Evolutionary conservation across 2,329 filamentous ascomycete species (phyloP).

Genomic region (Fusarium sp.): DNA sequence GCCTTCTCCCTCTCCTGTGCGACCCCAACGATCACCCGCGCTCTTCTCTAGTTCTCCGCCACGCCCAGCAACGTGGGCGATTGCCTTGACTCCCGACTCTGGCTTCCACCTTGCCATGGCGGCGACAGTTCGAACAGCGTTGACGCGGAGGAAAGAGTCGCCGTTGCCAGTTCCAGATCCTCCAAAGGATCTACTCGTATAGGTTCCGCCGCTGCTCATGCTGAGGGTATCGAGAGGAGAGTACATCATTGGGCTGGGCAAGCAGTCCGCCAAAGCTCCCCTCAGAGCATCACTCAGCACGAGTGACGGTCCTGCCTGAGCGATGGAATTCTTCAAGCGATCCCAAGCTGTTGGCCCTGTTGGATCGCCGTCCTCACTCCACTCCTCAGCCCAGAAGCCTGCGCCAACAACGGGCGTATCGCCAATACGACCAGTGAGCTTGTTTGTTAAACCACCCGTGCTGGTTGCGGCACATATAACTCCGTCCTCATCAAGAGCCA

Average conservation of each 20-base stretch:
- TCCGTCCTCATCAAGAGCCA: conserved; percentile 82
- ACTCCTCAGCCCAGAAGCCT: conserved; percentile 92
- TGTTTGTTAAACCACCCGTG: conserved; percentile 88
- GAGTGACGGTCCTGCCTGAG: conserved; percentile 19
- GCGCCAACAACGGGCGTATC: conserved; percentile 88
- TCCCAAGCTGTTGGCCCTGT: conserved; percentile 34
- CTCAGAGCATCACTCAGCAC: conserved; percentile 54
- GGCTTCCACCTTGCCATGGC: conserved; percentile 76
- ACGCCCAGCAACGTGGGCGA: conserved; percentile 75
- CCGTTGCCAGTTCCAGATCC: conserved; percentile 89
- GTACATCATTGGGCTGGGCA: conserved; percentile 63
- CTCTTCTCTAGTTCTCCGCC: conserved; percentile 79
- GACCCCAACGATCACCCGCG: conserved; percentile 78
- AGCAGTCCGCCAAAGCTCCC: conserved; percentile 68
- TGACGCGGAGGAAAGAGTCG: conserved; percentile 83
- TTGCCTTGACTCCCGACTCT: conserved; percentile 65
- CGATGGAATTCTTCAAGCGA: conserved; percentile 21
- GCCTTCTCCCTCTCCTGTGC: conserved; percentile 82
- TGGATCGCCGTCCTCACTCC: conserved; percentile 65
- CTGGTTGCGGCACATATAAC: conserved; percentile 76
- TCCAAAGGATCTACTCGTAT: conserved; percentile 59
- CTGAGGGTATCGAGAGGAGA: conserved; percentile 41
- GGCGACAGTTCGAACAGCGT: conserved; percentile 77
- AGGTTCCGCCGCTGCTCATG: not conserved
- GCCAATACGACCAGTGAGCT: conserved; percentile 84